These are phyloP conservation scores for Babesia ovata DNA, from an alignment of 169 alveolate genomes.

Conservation along the genomic window DNA sequence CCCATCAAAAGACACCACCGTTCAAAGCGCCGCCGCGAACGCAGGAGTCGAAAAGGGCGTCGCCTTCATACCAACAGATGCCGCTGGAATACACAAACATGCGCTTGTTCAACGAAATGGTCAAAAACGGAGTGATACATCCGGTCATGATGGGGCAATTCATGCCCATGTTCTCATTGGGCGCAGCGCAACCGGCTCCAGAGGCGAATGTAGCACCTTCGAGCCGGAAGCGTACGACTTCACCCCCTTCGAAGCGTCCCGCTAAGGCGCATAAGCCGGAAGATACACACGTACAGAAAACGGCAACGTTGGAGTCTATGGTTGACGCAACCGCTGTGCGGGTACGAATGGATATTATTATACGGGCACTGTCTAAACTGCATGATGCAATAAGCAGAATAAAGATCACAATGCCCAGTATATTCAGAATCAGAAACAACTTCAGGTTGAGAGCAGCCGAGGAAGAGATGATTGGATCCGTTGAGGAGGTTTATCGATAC, in stretches of 20 bases:
- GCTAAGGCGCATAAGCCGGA: background rate
- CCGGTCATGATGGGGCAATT: slow-evolving; percentile 29
- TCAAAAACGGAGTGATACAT: background rate
- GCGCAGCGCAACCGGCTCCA: background rate
- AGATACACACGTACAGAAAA: background rate
- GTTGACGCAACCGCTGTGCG: background rate
- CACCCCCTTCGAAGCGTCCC: background rate
- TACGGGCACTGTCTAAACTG: background rate
- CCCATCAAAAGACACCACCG: background rate
- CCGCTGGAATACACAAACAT: slow-evolving; percentile 1
- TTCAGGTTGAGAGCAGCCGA: slow-evolving; percentile 38
- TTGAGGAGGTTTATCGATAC: slow-evolving; percentile 50
- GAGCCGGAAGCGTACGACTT: background rate
- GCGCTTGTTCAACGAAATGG: background rate
- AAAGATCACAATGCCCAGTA: slow-evolving; percentile 39
- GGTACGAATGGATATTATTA: background rate
- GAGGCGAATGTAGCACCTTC: background rate
- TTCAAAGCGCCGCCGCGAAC: background rate
- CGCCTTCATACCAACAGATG: background rate
- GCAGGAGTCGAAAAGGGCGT: background rate
- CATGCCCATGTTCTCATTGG: slow-evolving; percentile 22
- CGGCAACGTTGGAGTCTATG: background rate
- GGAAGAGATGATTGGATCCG: slow-evolving; percentile 26
- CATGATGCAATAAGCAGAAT: slow-evolving; percentile 17
- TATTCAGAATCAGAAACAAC: slow-evolving; percentile 52